Evolutionary conservation across 1,284 basidiomycete genomes (phyloP).

Genomic region (Ganoderma lucidum): DNA sequence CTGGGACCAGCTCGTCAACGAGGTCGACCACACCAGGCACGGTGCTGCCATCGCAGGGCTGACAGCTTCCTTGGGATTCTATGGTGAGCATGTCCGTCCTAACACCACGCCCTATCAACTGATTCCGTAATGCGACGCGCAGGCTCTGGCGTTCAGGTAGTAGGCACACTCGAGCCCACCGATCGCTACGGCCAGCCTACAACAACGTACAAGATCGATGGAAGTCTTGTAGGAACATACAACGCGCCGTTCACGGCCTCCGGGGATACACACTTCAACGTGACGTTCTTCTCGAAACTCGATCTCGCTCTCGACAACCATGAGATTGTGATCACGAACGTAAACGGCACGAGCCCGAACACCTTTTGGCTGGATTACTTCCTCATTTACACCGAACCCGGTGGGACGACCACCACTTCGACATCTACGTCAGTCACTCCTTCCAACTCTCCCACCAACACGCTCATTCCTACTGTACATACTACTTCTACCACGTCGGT

Average conservation of each 20-base stretch:
- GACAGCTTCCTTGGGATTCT: conserved; percentile 14
- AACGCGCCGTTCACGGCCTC: conserved; percentile 19
- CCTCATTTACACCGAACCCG: conserved; percentile 11
- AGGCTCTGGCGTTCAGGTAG: conserved; percentile 32
- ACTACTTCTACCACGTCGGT: neutral
- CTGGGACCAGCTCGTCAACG: conserved; percentile 9
- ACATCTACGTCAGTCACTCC: neutral
- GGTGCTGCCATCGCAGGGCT: neutral
- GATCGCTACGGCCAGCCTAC: conserved; percentile 23
- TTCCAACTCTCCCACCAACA: neutral
- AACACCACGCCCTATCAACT: neutral
- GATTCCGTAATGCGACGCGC: neutral
- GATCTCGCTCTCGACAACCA: conserved; percentile 23
- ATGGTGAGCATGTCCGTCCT: conserved; percentile 10
- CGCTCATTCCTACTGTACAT: conserved; percentile 1
- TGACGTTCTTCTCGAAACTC: conserved; percentile 25
- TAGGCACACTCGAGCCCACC: conserved; percentile 23
- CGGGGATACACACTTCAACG: conserved; percentile 13
- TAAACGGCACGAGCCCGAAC: conserved; percentile 29
- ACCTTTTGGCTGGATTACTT: conserved; percentile 32
- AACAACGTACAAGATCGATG: conserved; percentile 30
- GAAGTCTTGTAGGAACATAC: conserved; percentile 10
- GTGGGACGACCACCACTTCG: neutral
- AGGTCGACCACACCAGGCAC: conserved; percentile 19
- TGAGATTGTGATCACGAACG: conserved; percentile 26